These are phyloP conservation scores for Globisporangium nodosum DNA, from an alignment of 352 stramenopile genomes.

Conservation along the genomic window DNA sequence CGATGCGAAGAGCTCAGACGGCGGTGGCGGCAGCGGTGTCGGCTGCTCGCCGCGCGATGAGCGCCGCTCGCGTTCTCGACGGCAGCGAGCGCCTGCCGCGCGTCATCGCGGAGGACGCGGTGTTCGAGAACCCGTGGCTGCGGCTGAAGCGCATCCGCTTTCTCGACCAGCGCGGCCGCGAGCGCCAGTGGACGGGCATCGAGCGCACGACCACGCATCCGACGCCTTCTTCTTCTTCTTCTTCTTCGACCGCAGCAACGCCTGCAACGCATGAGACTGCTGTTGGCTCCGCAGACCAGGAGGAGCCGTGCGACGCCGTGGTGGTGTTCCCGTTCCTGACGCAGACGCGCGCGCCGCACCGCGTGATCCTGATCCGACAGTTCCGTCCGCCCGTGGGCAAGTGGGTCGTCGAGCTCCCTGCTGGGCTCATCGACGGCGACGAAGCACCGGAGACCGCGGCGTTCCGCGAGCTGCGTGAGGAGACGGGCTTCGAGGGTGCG, in stretches of 20 bases:
- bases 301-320: constrained; percentile 46
- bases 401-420: constrained; percentile 89
- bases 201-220: constrained; percentile 67
- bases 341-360: constrained; percentile 16
- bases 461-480: constrained; percentile 81
- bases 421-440: constrained; percentile 86
- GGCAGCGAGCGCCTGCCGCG: constrained; percentile 21
- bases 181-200: constrained; percentile 58
- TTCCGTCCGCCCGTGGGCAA: constrained; percentile 83
- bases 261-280: neutral
- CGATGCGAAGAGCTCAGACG: neutral
- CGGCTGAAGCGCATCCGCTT: constrained; percentile 60
- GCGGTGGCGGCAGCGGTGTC: neutral
- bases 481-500: constrained; percentile 65
- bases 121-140: constrained; percentile 61
- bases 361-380: constrained; percentile 85
- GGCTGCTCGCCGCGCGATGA: neutral
- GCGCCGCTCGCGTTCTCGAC: neutral
- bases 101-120: constrained; percentile 38
- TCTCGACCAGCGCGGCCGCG: constrained; percentile 36
- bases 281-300: neutral
- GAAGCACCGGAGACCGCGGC: constrained; percentile 75
- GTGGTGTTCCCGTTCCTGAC: constrained; percentile 74
- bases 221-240: constrained; percentile 1
- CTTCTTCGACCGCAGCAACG: neutral